Base-by-base conservation (phyloP, 75 land plant species). In the Cunninghamia lanceolata region DNA sequence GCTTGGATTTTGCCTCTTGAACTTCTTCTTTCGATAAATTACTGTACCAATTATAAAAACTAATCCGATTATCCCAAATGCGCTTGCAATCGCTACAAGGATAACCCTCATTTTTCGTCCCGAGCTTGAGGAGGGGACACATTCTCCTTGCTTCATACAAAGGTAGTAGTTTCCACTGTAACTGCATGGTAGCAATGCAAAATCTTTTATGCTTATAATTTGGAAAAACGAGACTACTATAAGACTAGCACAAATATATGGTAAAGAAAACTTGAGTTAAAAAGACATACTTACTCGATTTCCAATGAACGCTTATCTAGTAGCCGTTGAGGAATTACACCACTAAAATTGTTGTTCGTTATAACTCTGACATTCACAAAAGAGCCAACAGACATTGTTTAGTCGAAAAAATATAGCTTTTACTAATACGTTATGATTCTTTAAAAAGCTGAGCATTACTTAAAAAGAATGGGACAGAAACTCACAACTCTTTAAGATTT, bases 141-240 rank as follows among this genome's bases (percentile, higher is more conserved):
- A 38, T 77, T 38, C 40, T 3, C 40, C 42, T 7, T 77, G 39
- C 4, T 13, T 17, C 80, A 77, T 39, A 77, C 43, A 39, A 17
- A 77, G 42, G 80, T 38, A 40, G 80, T 7, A 3, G 80, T 77
- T 77, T 19, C 80, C 80, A 77, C 80, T 6, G 80, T 77, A 77
- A 16, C 80, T 77, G 80, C 78, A 15, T 8, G 3, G 3, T 3
- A 35, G 21, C 21, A 35, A 38, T 0, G 80, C 1, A 38, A 75
- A 17, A 75, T 16, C 5, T 74, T 34, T 13, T 47, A 47, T 9
- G 13, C 14, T 10, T 1, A 10, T 14, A 75, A 75, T 34, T 34
- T 36, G 13, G 38, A 15, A 75, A 38, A 36, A 0, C 15, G 17
- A 0, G 19, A 75, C 36, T 34, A 0, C 3, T 75, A 16, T 35